phyloP scores from a whole-genome alignment of 805 yeast species.

The Diddensiella caesifluorescens region DNA sequence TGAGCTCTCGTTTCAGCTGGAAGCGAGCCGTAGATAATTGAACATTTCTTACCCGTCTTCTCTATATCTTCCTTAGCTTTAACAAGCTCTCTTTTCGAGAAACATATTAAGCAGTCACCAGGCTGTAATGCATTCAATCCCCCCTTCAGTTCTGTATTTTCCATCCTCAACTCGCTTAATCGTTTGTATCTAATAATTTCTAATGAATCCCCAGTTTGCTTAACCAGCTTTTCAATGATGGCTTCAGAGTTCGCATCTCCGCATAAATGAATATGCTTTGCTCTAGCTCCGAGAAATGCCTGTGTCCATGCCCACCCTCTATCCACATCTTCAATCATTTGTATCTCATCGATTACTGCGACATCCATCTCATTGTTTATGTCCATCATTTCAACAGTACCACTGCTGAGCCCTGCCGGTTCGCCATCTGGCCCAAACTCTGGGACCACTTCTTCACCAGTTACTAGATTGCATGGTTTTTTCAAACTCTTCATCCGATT shows the following conservation, averaged over 20 bases:
- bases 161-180: conserved; percentile 63
- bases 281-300: conserved; percentile 80
- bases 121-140: conserved; percentile 34
- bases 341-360: conserved; percentile 92
- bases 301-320: conserved; percentile 96
- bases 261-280: conserved; percentile 84
- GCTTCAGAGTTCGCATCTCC: conserved; percentile 88
- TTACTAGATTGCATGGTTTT: conserved; percentile 71
- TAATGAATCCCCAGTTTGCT: conserved; percentile 74
- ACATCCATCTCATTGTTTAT: conserved; percentile 63
- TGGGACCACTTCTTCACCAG: conserved; percentile 91
- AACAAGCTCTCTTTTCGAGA: conserved; percentile 69
- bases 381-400: conserved; percentile 94
- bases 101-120: conserved; percentile 90
- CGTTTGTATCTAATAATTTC: conserved; percentile 68
- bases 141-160: conserved; percentile 31
- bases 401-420: conserved; percentile 70
- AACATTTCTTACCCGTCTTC: conserved; percentile 59
- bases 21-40: conserved; percentile 88
- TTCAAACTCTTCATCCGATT: conserved; percentile 69
- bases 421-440: conserved; percentile 63
- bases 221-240: conserved; percentile 51
- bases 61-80: conserved; percentile 68
- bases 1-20: conserved; percentile 92
- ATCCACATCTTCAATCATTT: conserved; percentile 75